Conservation (phyloP, 2,329 filamentous ascomycete genomes). For the Parastagonospora avenae region DNA sequence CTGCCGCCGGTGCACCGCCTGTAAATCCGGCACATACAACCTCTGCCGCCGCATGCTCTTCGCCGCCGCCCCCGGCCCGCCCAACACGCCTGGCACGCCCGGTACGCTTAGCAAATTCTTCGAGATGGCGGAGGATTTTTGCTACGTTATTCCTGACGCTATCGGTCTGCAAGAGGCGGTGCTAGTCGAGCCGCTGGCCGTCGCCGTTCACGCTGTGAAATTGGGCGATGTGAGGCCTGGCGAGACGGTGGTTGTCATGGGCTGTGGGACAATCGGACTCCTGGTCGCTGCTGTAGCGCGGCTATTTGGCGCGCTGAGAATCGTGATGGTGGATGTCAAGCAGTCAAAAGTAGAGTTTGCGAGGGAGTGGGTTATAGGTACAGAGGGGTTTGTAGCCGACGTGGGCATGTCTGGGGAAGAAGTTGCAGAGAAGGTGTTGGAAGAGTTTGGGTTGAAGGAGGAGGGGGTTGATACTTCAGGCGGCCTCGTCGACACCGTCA, state of each 20-base stretch:
- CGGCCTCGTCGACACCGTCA: constrained; percentile 77
- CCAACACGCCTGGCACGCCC: constrained; percentile 67
- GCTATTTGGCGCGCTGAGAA: constrained; percentile 72
- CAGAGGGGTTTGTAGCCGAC: constrained; percentile 72
- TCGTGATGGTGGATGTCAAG: constrained; percentile 92
- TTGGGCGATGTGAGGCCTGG: constrained; percentile 78
- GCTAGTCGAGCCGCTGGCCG: constrained; percentile 84
- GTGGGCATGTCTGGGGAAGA: constrained; percentile 66
- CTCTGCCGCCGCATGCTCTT: constrained; percentile 85
- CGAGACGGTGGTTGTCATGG: constrained; percentile 84
- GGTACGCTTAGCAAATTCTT: constrained; percentile 71
- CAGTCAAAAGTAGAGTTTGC: constrained; percentile 82
- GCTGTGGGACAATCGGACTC: constrained; percentile 89
- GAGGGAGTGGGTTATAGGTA: constrained; percentile 72
- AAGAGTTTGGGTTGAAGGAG: constrained; percentile 71
- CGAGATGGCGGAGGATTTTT: constrained; percentile 88
- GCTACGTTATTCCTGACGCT: constrained; percentile 81
- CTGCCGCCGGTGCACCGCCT: constrained; percentile 84
- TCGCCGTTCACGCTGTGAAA: constrained; percentile 84
- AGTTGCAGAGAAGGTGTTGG: constrained; percentile 58
- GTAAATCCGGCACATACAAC: constrained; percentile 88
- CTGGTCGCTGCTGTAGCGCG: constrained; percentile 77
- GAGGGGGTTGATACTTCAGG: constrained; percentile 51
- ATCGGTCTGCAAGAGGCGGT: constrained; percentile 91
- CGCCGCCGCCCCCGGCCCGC: constrained; percentile 84